Evolutionary conservation across 2,329 filamentous ascomycete genomes (phyloP).

Genomic region (Pyricularia grisea): DNA sequence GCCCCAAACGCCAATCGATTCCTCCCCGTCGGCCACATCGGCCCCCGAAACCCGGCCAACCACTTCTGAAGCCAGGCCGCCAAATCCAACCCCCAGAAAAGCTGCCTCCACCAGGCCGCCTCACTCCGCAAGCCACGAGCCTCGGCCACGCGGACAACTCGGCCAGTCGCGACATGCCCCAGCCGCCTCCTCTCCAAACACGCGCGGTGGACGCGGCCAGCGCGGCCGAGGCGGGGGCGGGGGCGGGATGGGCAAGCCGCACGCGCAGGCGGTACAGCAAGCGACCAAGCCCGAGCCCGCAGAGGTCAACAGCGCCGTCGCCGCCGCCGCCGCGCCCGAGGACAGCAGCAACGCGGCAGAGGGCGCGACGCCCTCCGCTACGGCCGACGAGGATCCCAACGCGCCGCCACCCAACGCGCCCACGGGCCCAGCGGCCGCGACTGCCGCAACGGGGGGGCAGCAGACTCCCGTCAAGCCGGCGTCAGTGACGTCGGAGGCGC

Average conservation of each 20-base stretch:
- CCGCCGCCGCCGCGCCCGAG: background rate
- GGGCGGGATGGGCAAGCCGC: constrained; percentile 1
- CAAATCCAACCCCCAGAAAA: background rate
- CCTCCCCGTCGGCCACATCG: background rate
- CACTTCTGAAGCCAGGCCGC: background rate
- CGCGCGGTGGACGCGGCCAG: constrained; percentile 9
- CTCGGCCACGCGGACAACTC: constrained; percentile 15
- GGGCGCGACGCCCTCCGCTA: background rate
- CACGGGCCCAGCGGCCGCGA: constrained; percentile 14
- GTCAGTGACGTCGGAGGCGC: constrained; percentile 20
- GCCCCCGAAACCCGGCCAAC: background rate
- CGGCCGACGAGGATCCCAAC: constrained; percentile 1
- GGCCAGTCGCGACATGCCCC: constrained; percentile 23
- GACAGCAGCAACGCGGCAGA: background rate
- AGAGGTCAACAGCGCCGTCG: background rate
- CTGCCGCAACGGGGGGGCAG: background rate
- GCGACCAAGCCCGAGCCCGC: background rate
- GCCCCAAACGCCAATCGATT: background rate
- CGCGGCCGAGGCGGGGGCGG: constrained; percentile 4
- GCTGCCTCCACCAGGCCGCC: constrained; percentile 1
- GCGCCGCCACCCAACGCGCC: constrained; percentile 4
- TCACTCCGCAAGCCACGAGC: constrained; percentile 8
- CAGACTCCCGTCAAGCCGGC: constrained; percentile 3
- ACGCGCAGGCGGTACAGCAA: background rate
- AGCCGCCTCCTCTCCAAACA: constrained; percentile 8